Evolutionary conservation across 164 flowering plant genomes (phyloP).

Genomic region (Cinnamomum chago): DNA sequence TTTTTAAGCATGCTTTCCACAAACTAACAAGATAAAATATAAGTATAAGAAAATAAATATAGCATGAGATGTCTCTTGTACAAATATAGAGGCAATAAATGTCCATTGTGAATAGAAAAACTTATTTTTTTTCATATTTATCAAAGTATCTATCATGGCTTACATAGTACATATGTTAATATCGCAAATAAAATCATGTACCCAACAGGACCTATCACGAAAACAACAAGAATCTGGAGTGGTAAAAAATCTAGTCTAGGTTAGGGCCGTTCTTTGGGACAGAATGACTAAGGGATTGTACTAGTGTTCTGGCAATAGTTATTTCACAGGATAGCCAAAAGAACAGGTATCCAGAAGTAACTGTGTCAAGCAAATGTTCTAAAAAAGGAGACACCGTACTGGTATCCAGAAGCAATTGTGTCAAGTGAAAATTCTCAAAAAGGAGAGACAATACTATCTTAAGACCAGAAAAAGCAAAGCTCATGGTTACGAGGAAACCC

Average conservation of each 20-base stretch:
- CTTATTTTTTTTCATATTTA: not conserved
- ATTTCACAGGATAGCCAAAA: not conserved
- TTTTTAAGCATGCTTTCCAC: not conserved
- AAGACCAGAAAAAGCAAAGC: not conserved
- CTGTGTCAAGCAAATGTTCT: not conserved
- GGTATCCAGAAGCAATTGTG: too few species aligned
- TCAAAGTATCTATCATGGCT: not conserved
- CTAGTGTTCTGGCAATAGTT: not conserved
- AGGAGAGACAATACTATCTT: not conserved
- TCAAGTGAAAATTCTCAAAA: too few species aligned
- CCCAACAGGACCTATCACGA: not conserved
- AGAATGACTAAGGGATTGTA: not conserved
- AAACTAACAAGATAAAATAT: not conserved
- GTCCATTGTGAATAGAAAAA: not conserved
- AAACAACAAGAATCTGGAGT: not conserved
- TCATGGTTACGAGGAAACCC: not conserved
- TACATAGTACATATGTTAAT: not conserved
- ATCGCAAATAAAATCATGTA: not conserved
- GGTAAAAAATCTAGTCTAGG: not conserved
- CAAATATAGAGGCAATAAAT: not conserved
- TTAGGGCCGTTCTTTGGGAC: not conserved
- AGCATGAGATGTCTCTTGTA: not conserved
- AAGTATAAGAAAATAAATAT: too few species aligned
- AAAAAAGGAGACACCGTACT: too few species aligned
- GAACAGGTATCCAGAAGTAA: not conserved